These are phyloP conservation scores for Beta lomatogona DNA, from an alignment of 179 eudicot genomes.

Conservation along the genomic window DNA sequence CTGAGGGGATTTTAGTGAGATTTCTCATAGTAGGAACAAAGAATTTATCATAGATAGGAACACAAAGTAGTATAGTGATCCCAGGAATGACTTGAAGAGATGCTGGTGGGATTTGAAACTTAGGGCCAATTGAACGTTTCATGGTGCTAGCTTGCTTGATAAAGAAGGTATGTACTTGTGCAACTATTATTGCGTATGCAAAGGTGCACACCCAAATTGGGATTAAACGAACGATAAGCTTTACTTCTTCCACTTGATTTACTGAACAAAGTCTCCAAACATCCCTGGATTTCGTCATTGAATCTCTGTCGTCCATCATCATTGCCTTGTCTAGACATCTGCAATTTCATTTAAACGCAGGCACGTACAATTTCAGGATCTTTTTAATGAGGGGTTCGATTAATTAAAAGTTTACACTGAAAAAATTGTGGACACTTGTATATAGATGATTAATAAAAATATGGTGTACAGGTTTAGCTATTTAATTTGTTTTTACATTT, in stretches of 20 bases:
- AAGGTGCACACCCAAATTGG: conserved; percentile 69
- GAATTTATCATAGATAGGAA: conserved; percentile 51
- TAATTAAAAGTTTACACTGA: too few relatives aligned
- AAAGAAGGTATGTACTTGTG: conserved; percentile 70
- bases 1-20: conserved; percentile 44
- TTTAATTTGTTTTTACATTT: too few relatives aligned
- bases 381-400: background rate
- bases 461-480: too few relatives aligned
- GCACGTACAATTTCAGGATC: background rate
- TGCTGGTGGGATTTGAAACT: conserved; percentile 52
- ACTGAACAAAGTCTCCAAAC: conserved; percentile 69
- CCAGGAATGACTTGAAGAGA: conserved; percentile 57
- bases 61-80: conserved; percentile 42
- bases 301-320: conserved; percentile 55
- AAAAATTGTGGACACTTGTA: too few relatives aligned
- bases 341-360: background rate
- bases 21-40: conserved; percentile 47
- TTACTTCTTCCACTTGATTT: conserved; percentile 76
- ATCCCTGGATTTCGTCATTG: conserved; percentile 35
- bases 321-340: conserved; percentile 72
- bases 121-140: conserved; percentile 34
- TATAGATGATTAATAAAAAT: too few relatives aligned
- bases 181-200: conserved; percentile 50
- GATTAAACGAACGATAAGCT: conserved; percentile 52
- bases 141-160: conserved; percentile 73